Percentiles rank a stretch among this genome's conserved stretches.
Conservation (phyloP, 176 grass and related monocot genomes). For the Coix lacrymajobi region DNA sequence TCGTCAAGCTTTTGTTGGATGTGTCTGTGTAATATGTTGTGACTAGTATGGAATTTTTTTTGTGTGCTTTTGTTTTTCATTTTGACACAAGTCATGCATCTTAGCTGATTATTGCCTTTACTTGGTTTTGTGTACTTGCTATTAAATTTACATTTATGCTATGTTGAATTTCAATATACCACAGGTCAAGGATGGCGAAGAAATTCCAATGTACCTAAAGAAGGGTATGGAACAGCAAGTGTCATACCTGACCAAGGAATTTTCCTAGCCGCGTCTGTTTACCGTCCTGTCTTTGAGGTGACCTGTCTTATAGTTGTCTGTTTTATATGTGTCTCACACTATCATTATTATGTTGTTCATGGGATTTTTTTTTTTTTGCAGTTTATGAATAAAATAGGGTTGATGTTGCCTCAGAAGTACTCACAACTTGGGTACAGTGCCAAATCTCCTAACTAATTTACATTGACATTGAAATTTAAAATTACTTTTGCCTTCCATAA, state of each 20-base stretch:
- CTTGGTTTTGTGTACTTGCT: slow-evolving; percentile 24
- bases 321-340: not conserved
- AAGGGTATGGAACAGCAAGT: slow-evolving; percentile 93
- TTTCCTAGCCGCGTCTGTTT: slow-evolving; percentile 90
- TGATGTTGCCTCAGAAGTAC: slow-evolving; percentile 81
- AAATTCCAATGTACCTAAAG: slow-evolving; percentile 66
- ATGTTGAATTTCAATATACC: slow-evolving; percentile 22
- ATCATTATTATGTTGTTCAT: slow-evolving; percentile 28
- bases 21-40: not conserved
- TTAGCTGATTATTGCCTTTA: slow-evolving; percentile 15
- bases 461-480: slow-evolving; percentile 14
- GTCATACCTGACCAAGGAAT: slow-evolving; percentile 96
- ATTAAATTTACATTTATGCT: not conserved
- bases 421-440: slow-evolving; percentile 69
- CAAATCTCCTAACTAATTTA: slow-evolving; percentile 15
- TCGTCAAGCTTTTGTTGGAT: not conserved
- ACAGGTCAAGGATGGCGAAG: slow-evolving; percentile 88
- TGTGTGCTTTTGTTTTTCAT: not conserved
- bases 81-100: not conserved
- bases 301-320: slow-evolving; percentile 14
- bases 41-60: not conserved
- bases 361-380: slow-evolving; percentile 38
- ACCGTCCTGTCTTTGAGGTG: slow-evolving; percentile 97
- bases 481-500: slow-evolving; percentile 19
- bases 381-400: slow-evolving; percentile 92